These are phyloP conservation scores for Macrolepiota albuminosa DNA, from an alignment of 768 basidiomycete species.

Conservation along the genomic window DNA sequence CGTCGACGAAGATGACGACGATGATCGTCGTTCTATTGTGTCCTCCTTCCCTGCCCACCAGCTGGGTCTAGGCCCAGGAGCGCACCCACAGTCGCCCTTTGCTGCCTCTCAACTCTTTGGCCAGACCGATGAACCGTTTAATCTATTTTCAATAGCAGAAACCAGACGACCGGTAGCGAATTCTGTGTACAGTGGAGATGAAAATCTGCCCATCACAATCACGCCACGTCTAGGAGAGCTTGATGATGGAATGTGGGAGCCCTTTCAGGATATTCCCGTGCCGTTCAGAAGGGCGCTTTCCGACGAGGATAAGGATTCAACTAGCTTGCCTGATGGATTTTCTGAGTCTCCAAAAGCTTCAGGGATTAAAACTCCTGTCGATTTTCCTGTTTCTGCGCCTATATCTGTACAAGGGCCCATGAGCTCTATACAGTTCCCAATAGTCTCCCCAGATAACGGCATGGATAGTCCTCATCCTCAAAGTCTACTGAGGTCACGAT, in stretches of 20 bases:
- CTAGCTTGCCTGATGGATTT: conserved; percentile 36
- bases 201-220: conserved; percentile 46
- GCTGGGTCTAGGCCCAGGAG: conserved; percentile 44
- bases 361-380: conserved; percentile 48
- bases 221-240: conserved; percentile 40
- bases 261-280: conserved; percentile 51
- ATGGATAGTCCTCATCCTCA: conserved; percentile 52
- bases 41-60: conserved; percentile 82
- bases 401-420: conserved; percentile 44
- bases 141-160: conserved; percentile 79
- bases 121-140: conserved; percentile 72
- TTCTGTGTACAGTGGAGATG: conserved; percentile 50
- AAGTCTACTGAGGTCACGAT: conserved; percentile 52
- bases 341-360: conserved; percentile 40
- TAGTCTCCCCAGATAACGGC: conserved; percentile 69
- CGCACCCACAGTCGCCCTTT: conserved; percentile 80
- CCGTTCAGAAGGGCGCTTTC: conserved; percentile 73
- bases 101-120: conserved; percentile 83
- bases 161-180: conserved; percentile 52
- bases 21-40: conserved; percentile 75
- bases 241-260: conserved; percentile 43
- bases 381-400: conserved; percentile 54
- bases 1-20: conserved; percentile 86
- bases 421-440: conserved; percentile 79
- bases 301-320: conserved; percentile 70